phyloP scores from a whole-genome alignment of 2,329 filamentous ascomycete species.

The Colletotrichum musicola region DNA sequence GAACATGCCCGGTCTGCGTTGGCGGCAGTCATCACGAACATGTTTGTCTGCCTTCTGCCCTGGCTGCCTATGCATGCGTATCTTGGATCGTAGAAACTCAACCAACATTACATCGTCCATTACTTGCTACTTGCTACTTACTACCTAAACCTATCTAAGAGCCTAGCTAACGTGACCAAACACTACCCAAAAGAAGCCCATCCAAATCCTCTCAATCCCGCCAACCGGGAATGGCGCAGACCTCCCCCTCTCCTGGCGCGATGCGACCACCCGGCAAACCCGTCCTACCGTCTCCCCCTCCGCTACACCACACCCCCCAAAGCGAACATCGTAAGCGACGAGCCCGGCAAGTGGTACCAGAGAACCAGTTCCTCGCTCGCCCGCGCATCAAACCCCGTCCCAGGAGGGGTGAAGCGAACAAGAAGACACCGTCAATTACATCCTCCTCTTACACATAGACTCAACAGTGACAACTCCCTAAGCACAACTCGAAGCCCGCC shows the following conservation, averaged over 20 bases:
- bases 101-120: no score
- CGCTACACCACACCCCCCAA: constrained; percentile 7
- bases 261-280: constrained; percentile 1
- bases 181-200: no score
- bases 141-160: constrained; percentile 9
- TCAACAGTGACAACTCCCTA: not conserved
- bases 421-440: not conserved
- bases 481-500: constrained; percentile 31
- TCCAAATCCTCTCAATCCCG: not conserved
- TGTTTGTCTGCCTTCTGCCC: no score
- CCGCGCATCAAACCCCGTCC: no score
- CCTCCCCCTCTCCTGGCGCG: not conserved
- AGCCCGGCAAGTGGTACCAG: no score
- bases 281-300: not conserved
- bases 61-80: no score
- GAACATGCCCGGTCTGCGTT: no score
- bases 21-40: no score
- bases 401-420: no score
- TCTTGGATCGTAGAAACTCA: no score
- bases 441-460: not conserved
- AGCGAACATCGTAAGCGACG: not conserved
- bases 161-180: not conserved
- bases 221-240: not conserved
- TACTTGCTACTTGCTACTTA: no score
- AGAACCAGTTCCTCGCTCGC: no score